phyloP scores from a whole-genome alignment of 805 yeast genomes.

The Wickerhamiella sorbophila region DNA sequence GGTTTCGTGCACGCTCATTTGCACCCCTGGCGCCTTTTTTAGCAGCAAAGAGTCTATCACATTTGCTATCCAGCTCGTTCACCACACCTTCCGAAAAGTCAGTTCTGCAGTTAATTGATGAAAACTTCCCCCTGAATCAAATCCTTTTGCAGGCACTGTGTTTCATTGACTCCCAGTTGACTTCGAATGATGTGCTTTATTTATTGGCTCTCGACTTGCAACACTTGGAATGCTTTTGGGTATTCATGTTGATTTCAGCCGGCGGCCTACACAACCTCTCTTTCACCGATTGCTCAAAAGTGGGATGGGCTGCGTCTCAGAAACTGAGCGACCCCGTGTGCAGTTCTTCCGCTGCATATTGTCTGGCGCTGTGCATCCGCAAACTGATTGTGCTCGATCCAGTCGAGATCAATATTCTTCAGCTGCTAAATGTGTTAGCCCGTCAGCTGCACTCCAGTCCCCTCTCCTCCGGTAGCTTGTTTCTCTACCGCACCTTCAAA shows the following conservation, averaged over 20 bases:
- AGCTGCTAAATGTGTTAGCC: neutral
- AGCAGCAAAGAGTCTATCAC: neutral
- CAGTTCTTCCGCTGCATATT: constrained; percentile 9
- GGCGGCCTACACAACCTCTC: neutral
- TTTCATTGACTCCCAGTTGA: constrained; percentile 4
- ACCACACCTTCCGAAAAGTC: neutral
- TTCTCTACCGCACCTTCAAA: neutral
- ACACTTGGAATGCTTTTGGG: neutral
- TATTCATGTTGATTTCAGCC: constrained; percentile 1
- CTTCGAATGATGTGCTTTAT: neutral
- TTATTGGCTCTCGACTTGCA: neutral
- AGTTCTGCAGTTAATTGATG: neutral
- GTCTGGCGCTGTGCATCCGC: constrained; percentile 1
- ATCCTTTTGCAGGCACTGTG: neutral
- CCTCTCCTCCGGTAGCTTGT: constrained; percentile 9
- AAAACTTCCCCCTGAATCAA: neutral
- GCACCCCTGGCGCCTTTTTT: constrained; percentile 5
- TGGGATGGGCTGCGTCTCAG: constrained; percentile 3
- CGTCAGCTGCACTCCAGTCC: constrained; percentile 2
- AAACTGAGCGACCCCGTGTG: neutral
- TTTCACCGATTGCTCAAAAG: neutral
- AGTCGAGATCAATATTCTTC: constrained; percentile 1
- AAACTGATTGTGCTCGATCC: neutral
- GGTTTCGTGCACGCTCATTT: constrained; percentile 10
- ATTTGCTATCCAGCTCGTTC: neutral